phyloP scores from a whole-genome alignment of 2,329 filamentous ascomycete genomes.

The Xylariaceae sp. region DNA sequence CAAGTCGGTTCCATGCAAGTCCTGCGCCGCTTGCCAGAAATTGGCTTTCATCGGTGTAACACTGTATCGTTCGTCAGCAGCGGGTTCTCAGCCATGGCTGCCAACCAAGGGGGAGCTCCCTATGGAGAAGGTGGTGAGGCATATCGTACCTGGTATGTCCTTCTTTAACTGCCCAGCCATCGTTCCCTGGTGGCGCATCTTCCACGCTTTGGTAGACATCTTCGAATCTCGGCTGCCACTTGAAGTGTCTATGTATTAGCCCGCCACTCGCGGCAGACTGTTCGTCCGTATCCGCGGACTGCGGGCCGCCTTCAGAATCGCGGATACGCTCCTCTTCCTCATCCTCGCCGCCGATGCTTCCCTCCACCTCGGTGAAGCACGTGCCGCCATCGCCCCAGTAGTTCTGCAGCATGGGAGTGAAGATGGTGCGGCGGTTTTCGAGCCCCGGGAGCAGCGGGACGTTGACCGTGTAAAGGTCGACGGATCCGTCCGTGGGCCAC shows the following conservation, averaged over 20 bases:
- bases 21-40: conserved; percentile 70
- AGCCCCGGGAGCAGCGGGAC: conserved; percentile 78
- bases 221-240: conserved; percentile 82
- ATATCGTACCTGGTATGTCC: conserved; percentile 70
- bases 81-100: neutral
- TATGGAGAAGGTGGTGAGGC: neutral
- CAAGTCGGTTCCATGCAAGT: conserved; percentile 64
- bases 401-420: conserved; percentile 84
- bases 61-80: conserved; percentile 40
- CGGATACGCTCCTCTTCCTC: conserved; percentile 71
- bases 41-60: conserved; percentile 89
- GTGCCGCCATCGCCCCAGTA: conserved; percentile 79
- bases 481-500: conserved; percentile 60
- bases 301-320: conserved; percentile 43
- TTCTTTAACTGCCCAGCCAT: conserved; percentile 88
- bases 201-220: conserved; percentile 88
- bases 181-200: conserved; percentile 71
- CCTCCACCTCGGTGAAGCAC: conserved; percentile 78
- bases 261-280: conserved; percentile 32
- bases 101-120: neutral
- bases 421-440: conserved; percentile 66
- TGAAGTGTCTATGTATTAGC: conserved; percentile 82
- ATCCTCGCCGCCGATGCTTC: conserved; percentile 56
- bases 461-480: conserved; percentile 88
- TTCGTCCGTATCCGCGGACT: conserved; percentile 22